phyloP scores from a whole-genome alignment of 202 grass and related monocot species.

The Panicum virgatum region DNA sequence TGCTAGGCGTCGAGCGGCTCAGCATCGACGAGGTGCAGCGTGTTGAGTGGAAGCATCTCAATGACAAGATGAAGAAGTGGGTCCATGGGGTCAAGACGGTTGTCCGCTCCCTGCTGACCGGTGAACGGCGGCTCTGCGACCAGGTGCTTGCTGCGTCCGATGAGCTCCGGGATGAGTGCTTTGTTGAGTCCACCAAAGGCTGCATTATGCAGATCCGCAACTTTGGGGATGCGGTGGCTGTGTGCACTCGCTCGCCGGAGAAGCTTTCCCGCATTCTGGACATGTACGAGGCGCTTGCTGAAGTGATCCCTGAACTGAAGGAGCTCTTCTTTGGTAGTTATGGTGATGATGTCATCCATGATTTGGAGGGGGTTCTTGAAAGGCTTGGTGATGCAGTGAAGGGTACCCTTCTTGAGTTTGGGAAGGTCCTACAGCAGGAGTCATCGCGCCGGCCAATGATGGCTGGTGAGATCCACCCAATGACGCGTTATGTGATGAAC shows the following conservation, averaged over 20 bases:
- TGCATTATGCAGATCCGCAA: conserved; percentile 89
- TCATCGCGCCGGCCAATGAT: conserved; percentile 69
- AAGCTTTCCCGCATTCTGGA: conserved; percentile 90
- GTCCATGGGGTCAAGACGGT: conserved; percentile 80
- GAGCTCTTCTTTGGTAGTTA: conserved; percentile 64
- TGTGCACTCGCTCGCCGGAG: conserved; percentile 75
- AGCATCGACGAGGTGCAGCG: conserved; percentile 98
- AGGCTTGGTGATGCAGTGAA: conserved; percentile 86
- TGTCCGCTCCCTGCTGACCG: conserved; percentile 63
- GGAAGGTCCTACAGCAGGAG: conserved; percentile 80
- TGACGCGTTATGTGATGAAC: conserved; percentile 98
- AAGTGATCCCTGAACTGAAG: conserved; percentile 78
- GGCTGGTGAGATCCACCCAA: conserved; percentile 91
- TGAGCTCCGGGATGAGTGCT: conserved; percentile 83
- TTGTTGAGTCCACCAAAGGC: conserved; percentile 76
- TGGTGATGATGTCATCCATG: conserved; percentile 64
- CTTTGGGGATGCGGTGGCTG: conserved; percentile 84
- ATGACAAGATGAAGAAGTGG: conserved; percentile 99
- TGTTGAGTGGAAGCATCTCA: conserved; percentile 75
- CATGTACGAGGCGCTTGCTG: conserved; percentile 91
- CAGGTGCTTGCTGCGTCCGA: conserved; percentile 64
- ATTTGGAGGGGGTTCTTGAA: conserved; percentile 68
- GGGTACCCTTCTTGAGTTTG: conserved; percentile 85
- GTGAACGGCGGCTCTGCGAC: conserved; percentile 75
- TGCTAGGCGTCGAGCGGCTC: conserved; percentile 78